phyloP scores from a whole-genome alignment of 768 basidiomycete genomes.

The Phylloporus sp. region DNA sequence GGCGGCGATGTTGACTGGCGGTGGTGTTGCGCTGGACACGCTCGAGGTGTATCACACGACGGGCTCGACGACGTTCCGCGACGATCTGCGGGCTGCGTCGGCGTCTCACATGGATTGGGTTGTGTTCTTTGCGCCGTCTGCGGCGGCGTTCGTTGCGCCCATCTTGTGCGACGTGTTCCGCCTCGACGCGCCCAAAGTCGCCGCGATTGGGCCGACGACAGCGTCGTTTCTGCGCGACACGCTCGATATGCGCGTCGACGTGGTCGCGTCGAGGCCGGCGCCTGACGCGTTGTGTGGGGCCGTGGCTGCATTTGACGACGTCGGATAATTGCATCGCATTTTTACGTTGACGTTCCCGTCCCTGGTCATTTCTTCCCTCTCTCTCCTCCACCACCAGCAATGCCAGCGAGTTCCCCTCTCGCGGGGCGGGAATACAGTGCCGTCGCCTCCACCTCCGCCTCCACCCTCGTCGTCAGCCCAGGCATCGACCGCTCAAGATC shows the following conservation, averaged over 20 bases:
- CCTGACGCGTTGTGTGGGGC: conserved; percentile 44
- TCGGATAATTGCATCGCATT: conserved; percentile 14
- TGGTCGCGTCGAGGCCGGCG: conserved; percentile 50
- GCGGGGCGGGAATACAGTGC: conserved; percentile 25
- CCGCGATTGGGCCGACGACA: conserved; percentile 70
- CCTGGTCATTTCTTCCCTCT: background rate
- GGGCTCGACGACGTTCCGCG: conserved; percentile 48
- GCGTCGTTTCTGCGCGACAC: conserved; percentile 43
- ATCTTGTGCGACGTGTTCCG: conserved; percentile 42
- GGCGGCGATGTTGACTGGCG: conserved; percentile 42
- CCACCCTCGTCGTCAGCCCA: conserved; percentile 18
- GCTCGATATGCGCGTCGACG: conserved; percentile 47
- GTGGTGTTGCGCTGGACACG: conserved; percentile 40
- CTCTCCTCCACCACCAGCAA: conserved; percentile 16
- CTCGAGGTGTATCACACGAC: conserved; percentile 71
- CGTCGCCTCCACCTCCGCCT: conserved; percentile 23
- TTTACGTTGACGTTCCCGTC: background rate
- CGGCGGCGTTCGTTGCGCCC: conserved; percentile 53
- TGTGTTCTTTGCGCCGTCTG: conserved; percentile 72
- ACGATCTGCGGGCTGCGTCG: conserved; percentile 36
- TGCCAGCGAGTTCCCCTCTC: conserved; percentile 27
- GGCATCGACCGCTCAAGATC: conserved; percentile 12
- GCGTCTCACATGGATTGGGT: conserved; percentile 45
- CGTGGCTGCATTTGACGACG: conserved; percentile 21
- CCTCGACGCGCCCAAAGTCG: conserved; percentile 34